phyloP scores from a whole-genome alignment of 768 basidiomycete genomes.

The Russula griseocarnosa region DNA sequence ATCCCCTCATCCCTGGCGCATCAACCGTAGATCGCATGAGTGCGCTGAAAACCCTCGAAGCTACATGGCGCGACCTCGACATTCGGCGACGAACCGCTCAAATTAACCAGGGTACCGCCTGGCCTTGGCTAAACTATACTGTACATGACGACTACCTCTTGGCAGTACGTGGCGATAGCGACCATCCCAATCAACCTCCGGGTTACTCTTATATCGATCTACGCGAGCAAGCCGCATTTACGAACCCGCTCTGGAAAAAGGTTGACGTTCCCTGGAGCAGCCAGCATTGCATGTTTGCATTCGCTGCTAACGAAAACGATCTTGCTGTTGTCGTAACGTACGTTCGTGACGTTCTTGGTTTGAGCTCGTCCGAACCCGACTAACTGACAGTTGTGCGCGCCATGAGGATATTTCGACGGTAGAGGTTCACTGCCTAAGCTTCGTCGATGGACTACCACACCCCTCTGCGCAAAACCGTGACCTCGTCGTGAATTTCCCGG shows the following conservation, averaged over 20 bases:
- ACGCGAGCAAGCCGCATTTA: neutral
- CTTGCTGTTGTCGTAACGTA: conserved; percentile 11
- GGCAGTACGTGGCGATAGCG: conserved; percentile 12
- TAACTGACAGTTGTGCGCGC: conserved; percentile 6
- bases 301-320: conserved; percentile 10
- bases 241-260: conserved; percentile 1
- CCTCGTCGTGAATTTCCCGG: conserved; percentile 10
- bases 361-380: neutral
- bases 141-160: conserved; percentile 14
- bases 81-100: conserved; percentile 7
- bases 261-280: conserved; percentile 5
- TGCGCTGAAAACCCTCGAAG: conserved; percentile 3
- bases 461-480: conserved; percentile 5
- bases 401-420: conserved; percentile 9
- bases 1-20: conserved; percentile 1
- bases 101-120: conserved; percentile 7
- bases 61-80: conserved; percentile 12
- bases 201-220: conserved; percentile 14
- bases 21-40: conserved; percentile 8
- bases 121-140: conserved; percentile 17
- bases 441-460: conserved; percentile 5
- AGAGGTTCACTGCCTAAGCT: conserved; percentile 9
- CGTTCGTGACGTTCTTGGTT: neutral
- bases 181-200: conserved; percentile 2
- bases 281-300: conserved; percentile 11